Percentiles rank a stretch among this genome's conserved stretches.
Evolutionary conservation across 2,329 filamentous ascomycete genomes (phyloP).

Genomic region (Beauveria australis): DNA sequence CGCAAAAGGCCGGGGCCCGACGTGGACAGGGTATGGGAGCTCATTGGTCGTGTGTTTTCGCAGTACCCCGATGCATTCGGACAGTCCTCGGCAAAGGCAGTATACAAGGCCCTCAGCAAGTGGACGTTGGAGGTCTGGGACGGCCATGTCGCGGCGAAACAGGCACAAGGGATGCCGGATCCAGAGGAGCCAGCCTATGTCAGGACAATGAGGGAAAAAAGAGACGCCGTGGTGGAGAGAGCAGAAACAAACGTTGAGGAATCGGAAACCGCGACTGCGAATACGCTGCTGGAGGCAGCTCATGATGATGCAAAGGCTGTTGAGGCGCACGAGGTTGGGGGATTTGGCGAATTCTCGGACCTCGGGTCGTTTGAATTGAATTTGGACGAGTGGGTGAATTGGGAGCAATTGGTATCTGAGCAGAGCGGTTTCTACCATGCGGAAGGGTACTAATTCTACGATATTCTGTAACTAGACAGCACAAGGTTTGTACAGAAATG

Average conservation of each 20-base stretch:
- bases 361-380: constrained; percentile 11
- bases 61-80: constrained; percentile 17
- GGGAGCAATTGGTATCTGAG: constrained; percentile 11
- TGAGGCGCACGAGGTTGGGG: background rate
- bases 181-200: constrained; percentile 9
- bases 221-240: background rate
- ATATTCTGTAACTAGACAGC: no score
- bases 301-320: background rate
- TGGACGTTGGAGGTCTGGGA: constrained; percentile 14
- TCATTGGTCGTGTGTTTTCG: constrained; percentile 19
- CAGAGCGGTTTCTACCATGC: background rate
- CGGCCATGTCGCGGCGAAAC: background rate
- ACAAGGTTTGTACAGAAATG: no score
- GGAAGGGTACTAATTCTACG: background rate
- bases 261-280: background rate
- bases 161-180: background rate
- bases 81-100: constrained; percentile 14
- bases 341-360: background rate
- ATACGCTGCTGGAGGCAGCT: background rate
- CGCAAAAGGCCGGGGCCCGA: constrained; percentile 20
- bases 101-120: constrained; percentile 15
- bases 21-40: constrained; percentile 20
- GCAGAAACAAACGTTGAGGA: background rate
- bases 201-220: background rate
- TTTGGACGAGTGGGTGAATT: constrained; percentile 11